phyloP scores from a whole-genome alignment of 2,329 filamentous ascomycete species.

The Fonsecaea erecta region DNA sequence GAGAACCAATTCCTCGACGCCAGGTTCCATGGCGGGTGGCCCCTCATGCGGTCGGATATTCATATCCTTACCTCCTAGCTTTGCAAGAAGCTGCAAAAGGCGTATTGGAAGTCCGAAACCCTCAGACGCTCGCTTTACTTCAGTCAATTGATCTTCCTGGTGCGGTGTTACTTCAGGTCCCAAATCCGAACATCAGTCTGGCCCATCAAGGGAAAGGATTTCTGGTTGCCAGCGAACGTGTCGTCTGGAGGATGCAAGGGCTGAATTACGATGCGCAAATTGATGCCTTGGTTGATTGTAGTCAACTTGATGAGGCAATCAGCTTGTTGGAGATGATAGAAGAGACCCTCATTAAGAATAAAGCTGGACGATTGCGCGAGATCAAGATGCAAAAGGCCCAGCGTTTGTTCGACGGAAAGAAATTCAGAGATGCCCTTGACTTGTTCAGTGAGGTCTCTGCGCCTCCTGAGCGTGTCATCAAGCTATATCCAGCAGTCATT shows the following conservation, averaged over 20 bases:
- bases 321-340: slow-evolving; percentile 88
- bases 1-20: slow-evolving; percentile 77
- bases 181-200: slow-evolving; percentile 89
- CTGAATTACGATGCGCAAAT: slow-evolving; percentile 90
- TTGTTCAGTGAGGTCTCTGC: slow-evolving; percentile 89
- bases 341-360: slow-evolving; percentile 84
- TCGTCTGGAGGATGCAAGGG: slow-evolving; percentile 94
- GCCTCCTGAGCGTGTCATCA: slow-evolving; percentile 84
- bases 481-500: slow-evolving; percentile 80
- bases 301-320: slow-evolving; percentile 85
- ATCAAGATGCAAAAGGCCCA: slow-evolving; percentile 93
- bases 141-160: slow-evolving; percentile 83
- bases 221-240: slow-evolving; percentile 86
- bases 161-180: slow-evolving; percentile 84
- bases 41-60: slow-evolving; percentile 91
- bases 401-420: slow-evolving; percentile 76
- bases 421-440: slow-evolving; percentile 84
- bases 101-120: slow-evolving; percentile 86
- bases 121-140: slow-evolving; percentile 84
- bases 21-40: slow-evolving; percentile 92
- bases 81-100: slow-evolving; percentile 83
- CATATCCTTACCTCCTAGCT: slow-evolving; percentile 91
- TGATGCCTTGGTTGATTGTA: slow-evolving; percentile 74
- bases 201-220: slow-evolving; percentile 96
- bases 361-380: slow-evolving; percentile 77